A percentile compares a stretch with the other conserved stretches of the same genome.
phyloP scores from a whole-genome alignment of 164 flowering plant genomes.

The Vitis labrusca region DNA sequence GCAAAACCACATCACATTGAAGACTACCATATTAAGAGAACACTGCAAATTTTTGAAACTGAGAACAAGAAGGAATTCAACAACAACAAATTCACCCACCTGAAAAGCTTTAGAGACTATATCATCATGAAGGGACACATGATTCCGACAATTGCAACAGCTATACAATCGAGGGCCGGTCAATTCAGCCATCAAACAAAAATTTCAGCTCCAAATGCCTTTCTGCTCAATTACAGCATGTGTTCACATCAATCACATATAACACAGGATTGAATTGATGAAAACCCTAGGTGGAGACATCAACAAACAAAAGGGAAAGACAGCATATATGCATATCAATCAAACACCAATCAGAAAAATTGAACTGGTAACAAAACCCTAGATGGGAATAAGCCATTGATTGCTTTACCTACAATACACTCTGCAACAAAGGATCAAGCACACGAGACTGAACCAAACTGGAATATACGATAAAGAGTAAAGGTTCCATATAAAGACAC shows the following conservation, averaged over 20 bases:
- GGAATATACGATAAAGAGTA: constrained; percentile 11
- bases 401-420: constrained; percentile 3
- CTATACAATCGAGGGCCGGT: constrained; percentile 65
- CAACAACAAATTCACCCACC: constrained; percentile 33
- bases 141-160: constrained; percentile 72
- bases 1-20: not conserved
- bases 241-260: not conserved
- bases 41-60: not conserved
- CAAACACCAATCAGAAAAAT: too few relatives aligned
- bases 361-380: too few relatives aligned
- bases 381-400: not conserved
- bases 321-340: not conserved
- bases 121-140: constrained; percentile 74
- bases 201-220: constrained; percentile 5
- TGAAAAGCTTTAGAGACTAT: constrained; percentile 74
- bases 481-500: constrained; percentile 8
- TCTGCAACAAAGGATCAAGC: constrained; percentile 9
- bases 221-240: constrained; percentile 3
- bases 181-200: constrained; percentile 52
- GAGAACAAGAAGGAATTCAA: not conserved
- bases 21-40: not conserved
- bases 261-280: not conserved
- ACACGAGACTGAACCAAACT: constrained; percentile 17
- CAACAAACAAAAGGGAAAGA: not conserved
- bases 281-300: too few relatives aligned